phyloP scores from a whole-genome alignment of 202 grass and related monocot species.

The Dendrocalamus latiflorus region DNA sequence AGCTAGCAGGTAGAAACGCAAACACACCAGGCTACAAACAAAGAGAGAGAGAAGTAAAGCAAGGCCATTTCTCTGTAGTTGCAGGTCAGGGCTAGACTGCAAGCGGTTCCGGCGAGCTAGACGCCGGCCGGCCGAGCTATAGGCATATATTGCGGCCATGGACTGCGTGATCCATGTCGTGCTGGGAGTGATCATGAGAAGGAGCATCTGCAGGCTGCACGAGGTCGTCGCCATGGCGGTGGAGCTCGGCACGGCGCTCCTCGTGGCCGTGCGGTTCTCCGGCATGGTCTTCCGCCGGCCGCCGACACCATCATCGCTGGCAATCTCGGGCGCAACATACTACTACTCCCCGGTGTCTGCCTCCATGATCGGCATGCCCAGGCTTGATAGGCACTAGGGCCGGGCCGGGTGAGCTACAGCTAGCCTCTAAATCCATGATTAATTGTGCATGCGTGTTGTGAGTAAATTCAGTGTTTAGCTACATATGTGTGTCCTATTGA shows the following conservation, averaged over 20 bases:
- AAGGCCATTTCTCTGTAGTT: not conserved
- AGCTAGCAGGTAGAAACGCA: conserved; percentile 5
- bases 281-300: conserved; percentile 18
- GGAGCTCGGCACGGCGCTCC: conserved; percentile 43
- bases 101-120: not conserved
- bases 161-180: conserved; percentile 36
- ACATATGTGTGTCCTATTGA: not conserved
- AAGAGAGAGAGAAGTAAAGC: not conserved
- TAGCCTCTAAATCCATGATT: not conserved
- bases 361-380: conserved; percentile 41
- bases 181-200: conserved; percentile 50
- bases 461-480: not conserved
- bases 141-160: not conserved
- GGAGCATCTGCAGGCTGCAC: conserved; percentile 50
- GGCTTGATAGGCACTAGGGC: conserved; percentile 40
- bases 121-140: not conserved
- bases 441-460: not conserved
- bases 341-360: conserved; percentile 30
- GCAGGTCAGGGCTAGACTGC: not conserved
- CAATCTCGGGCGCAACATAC: conserved; percentile 5
- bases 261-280: conserved; percentile 37
- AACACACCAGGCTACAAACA: not conserved
- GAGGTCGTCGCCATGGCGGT: conserved; percentile 32
- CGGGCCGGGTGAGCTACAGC: not conserved
- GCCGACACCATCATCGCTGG: not conserved